Evolutionary conservation across 345 rosid genomes (phyloP), one percentile per base, ranked within the genome.

Genomic region (Geranium rotundifolium): DNA sequence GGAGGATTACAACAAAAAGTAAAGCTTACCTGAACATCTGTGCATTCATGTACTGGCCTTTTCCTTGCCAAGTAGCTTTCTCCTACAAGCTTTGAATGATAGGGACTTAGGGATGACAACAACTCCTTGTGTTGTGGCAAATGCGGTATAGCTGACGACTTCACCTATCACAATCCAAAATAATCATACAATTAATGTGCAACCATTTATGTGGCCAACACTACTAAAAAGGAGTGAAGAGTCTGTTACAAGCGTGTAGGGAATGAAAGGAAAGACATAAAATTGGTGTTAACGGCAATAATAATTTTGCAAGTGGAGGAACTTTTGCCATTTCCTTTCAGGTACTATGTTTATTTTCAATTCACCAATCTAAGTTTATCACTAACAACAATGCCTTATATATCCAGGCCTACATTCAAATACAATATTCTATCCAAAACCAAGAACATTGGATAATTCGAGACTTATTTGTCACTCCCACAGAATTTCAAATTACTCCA

Each of bases 1-100:
- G 46, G 46, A 10, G 46, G 12, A 37, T 37, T 37, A 37, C 2
- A 31, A 29, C n/a, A 59, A 54, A 29, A 65, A 67, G 71, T 61
- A 65, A 49, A 23, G 29, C 71, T 65, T 57, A 89, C 96, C 95
- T 92, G 98, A 60, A 73, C 88, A 50, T 89, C 93, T 54, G 90
- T 85, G 70, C 95, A 89, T 63, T 89, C 96, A 29, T 87, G 80
- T 23, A 92, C 77, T 16, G 93, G 95, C 73, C 95, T 79, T 76
- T 82, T 92, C 81, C 74, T 87, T 54, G 87, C 96, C 79, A 87
- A 78, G 70, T 77, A 92, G 77, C 93, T 92, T 81, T 89, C 95
- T 57, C 98, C 98, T 2, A 89, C 96, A 31, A 89, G 96, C 81
- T 79, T 83, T 18, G 98, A 73, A 67, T 89, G 90, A 69, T 81